Evolutionary conservation across 202 grass and related monocot genomes (phyloP), one percentile per base, ranked within the genome.

Genomic region (Zizania palustris): DNA sequence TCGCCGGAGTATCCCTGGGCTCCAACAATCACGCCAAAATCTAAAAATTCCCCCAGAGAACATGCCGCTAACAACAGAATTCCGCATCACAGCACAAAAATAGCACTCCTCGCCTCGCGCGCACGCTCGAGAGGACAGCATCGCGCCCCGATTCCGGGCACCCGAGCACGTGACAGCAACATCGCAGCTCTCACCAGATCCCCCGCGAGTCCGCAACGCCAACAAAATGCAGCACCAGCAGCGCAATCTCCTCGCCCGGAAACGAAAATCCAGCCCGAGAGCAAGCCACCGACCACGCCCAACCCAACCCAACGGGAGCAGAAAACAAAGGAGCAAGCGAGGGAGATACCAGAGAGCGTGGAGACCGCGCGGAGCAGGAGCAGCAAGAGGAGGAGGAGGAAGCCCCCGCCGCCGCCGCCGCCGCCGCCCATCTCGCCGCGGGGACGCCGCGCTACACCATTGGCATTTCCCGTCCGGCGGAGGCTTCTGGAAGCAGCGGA

Each of bases 301-400:
- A n/a, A 60, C 13, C 72, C 28, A 28, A 28, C 7, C n/a, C n/a
- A 21, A 15, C 40, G 6, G 34, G 5, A 67, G 6, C 42, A 10
- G 4, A 43, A 58, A 43, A 36, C 59, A 28, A 28, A 28, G 28
- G 28, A 43, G 53, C 11, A 2, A 28, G 54, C 19, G 5, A 15
- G 19, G 65, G 28, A 28, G 28, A 28, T 84, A 88, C 86, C 86
- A 20, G 19, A 71, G 28, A 80, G 76, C 76, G 81, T 49, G 57
- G 51, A 36, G 75, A 12, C 54, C 16, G 61, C 38, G 59, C 21
- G 10, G 60, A 45, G 79, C 46, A 73, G 60, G 3, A 63, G 45
- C 11, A 28, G 28, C 28, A 64, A 28, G 0, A 76, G 46, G 0
- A 37, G 43, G 40, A 69, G 48, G 45, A 69, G 22, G 54, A 64